Percentiles rank a stretch among this genome's conserved stretches.
Evolutionary conservation across 2,329 filamentous ascomycete genomes (phyloP).

Genomic region (Lachnellula hyalina): DNA sequence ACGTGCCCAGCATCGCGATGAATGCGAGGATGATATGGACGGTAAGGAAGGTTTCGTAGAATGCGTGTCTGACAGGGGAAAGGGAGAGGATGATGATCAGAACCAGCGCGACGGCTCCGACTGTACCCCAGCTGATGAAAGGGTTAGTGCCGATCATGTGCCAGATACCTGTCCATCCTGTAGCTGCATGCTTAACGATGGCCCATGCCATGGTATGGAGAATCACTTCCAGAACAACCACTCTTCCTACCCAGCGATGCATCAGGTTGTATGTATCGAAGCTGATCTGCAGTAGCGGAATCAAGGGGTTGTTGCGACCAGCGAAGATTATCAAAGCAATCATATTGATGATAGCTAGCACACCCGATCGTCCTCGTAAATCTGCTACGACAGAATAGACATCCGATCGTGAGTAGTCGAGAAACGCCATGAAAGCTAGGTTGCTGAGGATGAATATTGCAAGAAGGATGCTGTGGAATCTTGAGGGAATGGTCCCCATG

Average conservation of each 20-base stretch:
- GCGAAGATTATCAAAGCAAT: slow-evolving; percentile 85
- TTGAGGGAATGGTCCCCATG: slow-evolving; percentile 59
- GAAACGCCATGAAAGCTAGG: slow-evolving; percentile 54
- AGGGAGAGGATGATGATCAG: slow-evolving; percentile 65
- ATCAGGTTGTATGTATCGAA: slow-evolving; percentile 96
- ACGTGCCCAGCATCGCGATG: slow-evolving; percentile 64
- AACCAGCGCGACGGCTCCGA: slow-evolving; percentile 56
- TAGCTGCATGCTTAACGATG: slow-evolving; percentile 62
- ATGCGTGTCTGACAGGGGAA: slow-evolving; percentile 82
- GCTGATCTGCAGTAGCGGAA: slow-evolving; percentile 73
- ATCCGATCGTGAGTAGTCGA: slow-evolving; percentile 55
- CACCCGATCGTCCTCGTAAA: slow-evolving; percentile 78
- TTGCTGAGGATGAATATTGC: slow-evolving; percentile 55
- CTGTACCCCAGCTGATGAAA: slow-evolving; percentile 61
- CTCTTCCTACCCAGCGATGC: slow-evolving; percentile 76
- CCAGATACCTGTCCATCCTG: slow-evolving; percentile 55
- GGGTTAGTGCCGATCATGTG: slow-evolving; percentile 49
- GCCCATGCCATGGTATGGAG: slow-evolving; percentile 70
- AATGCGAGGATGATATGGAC: slow-evolving; percentile 73
- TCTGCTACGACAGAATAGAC: slow-evolving; percentile 67
- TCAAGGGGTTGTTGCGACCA: slow-evolving; percentile 88
- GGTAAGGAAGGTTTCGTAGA: slow-evolving; percentile 95
- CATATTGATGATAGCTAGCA: slow-evolving; percentile 82
- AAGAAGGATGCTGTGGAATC: slow-evolving; percentile 56
- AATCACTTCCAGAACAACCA: slow-evolving; percentile 64